Percentiles rank a stretch among this genome's conserved stretches.
Evolutionary conservation across 495 filamentous ascomycete genomes (phyloP).

Genomic region (Xylaria acuta): DNA sequence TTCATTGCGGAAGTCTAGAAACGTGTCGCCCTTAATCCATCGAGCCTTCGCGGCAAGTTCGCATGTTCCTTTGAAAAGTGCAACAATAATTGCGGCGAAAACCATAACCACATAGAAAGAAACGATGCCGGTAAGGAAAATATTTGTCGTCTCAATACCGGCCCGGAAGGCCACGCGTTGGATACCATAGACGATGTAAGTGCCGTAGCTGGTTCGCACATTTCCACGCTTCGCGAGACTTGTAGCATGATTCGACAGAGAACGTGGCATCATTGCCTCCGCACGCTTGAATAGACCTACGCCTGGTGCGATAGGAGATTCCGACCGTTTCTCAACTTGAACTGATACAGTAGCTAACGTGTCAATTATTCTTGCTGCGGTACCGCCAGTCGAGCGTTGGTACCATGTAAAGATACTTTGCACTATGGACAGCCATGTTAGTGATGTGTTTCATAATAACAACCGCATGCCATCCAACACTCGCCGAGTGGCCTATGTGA

Average conservation of each 20-base stretch:
- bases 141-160: conserved; percentile 86
- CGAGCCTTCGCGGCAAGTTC: conserved; percentile 72
- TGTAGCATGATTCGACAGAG: conserved; percentile 51
- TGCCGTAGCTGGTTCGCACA: conserved; percentile 54
- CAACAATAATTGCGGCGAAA: conserved; percentile 71
- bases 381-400: conserved; percentile 90
- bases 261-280: conserved; percentile 56
- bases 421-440: conserved; percentile 48
- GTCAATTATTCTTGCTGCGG: conserved; percentile 78
- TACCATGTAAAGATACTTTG: conserved; percentile 94
- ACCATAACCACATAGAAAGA: conserved; percentile 89
- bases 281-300: conserved; percentile 54
- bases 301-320: conserved; percentile 47
- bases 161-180: conserved; percentile 87
- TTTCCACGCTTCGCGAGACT: conserved; percentile 53
- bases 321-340: conserved; percentile 73
- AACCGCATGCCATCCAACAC: not conserved
- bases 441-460: conserved; percentile 3
- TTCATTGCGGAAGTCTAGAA: conserved; percentile 90
- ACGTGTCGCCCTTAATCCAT: conserved; percentile 85
- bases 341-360: conserved; percentile 78
- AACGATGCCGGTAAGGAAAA: conserved; percentile 89
- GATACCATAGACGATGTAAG: conserved; percentile 81
- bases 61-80: conserved; percentile 77
- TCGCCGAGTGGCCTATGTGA: conserved; percentile 42